Conservation (phyloP, 225 moss, liverwort and hornwort species). For the Climacium dendroides region DNA sequence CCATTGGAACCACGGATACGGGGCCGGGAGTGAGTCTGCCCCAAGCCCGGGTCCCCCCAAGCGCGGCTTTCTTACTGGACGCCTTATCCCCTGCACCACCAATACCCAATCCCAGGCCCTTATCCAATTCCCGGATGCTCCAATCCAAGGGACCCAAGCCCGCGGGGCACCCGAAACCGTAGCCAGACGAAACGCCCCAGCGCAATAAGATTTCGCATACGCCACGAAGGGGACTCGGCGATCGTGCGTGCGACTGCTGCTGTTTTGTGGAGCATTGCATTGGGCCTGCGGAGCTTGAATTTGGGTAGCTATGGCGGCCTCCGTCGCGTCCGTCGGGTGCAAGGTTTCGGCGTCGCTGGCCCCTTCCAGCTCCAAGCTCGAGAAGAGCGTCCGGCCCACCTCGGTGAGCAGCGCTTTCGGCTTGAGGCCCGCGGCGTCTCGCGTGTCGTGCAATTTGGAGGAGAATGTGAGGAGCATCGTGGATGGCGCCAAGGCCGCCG, state of each 20-base stretch:
- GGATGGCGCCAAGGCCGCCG: conserved; percentile 68
- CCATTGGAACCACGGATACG: neutral
- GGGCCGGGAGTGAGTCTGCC: neutral
- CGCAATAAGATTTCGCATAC: neutral
- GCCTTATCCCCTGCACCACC: conserved; percentile 12
- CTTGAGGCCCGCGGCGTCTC: conserved; percentile 16
- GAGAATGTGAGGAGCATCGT: conserved; percentile 60
- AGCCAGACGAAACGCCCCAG: neutral
- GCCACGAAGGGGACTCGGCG: no score
- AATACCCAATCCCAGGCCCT: neutral
- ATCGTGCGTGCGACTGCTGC: neutral
- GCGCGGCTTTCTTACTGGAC: neutral
- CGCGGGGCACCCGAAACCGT: neutral
- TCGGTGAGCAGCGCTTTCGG: conserved; percentile 54
- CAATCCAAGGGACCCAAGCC: neutral
- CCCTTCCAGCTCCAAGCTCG: conserved; percentile 4
- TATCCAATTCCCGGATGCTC: neutral
- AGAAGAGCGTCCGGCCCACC: neutral
- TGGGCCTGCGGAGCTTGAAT: neutral
- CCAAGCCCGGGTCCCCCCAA: neutral
- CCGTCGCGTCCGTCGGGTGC: conserved; percentile 65
- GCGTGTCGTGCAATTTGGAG: conserved; percentile 53
- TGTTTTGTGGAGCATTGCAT: neutral
- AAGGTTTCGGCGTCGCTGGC: conserved; percentile 38
- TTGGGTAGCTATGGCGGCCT: conserved; percentile 48